Base-by-base conservation (phyloP, 2,329 filamentous ascomycete genomes). In the Pseudocercospora musae region DNA sequence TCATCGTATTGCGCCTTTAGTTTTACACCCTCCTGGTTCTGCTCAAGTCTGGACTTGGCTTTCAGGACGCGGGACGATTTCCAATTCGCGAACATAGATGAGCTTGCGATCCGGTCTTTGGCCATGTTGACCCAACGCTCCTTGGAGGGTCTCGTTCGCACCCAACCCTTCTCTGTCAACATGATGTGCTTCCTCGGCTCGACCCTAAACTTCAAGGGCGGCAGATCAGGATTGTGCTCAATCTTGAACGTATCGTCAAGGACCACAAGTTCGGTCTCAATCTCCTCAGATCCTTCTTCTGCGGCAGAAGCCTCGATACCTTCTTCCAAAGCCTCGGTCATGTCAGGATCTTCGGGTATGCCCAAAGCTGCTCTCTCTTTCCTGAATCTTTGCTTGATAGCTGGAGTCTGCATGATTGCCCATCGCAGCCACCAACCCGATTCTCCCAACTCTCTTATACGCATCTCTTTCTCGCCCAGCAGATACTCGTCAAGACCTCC, bases 401-500 rank as follows among this genome's bases (percentile, higher is more conserved):
- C 78, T 1, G 82, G 79, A 4, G 87, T 92, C 79, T 94, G 91
- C 88, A 97, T 92, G 64, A 99, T 81, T 65, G 90, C 85, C 90
- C 92, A 97, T 67, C 95, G 83, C 72, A 99, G 79, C 70, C 88
- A 86, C 95, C 95, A 99, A 6, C 95, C 95, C 68, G 89, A 89
- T 57, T 94, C 87, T 4, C 95, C 95, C 61, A 99, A 81, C 77
- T 96, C 91, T 80, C 88, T 90, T 73, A 98, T 84, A 66, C 95
- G 85, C 44, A 82, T 84, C 15, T 89, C 81, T 78, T 92, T 95
- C 75, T 87, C 85, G 69, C 92, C 92, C 46, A 96, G 82, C 50
- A 99, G 81, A 79, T 99, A 99, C 72, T 92, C 87, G 77, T 99
- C 95, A 67, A 99, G 82, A 7, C 95, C 92, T 63, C 94, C 94